These are phyloP conservation scores for Phytophthora citricola DNA, from an alignment of 352 stramenopile genomes.

Conservation along the genomic window DNA sequence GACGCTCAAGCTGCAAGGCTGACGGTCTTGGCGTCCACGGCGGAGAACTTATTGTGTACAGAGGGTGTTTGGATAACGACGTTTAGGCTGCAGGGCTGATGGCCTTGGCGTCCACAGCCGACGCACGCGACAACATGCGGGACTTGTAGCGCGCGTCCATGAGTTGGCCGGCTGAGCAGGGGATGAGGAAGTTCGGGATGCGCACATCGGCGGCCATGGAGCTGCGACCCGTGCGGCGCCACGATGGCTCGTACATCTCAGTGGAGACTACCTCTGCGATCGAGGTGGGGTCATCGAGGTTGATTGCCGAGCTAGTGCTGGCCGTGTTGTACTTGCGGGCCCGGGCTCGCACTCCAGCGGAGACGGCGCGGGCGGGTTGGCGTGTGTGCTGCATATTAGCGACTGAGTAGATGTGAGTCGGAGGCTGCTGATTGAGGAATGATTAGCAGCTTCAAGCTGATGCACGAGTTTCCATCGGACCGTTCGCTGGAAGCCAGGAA, in stretches of 20 bases:
- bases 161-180: slow-evolving; percentile 54
- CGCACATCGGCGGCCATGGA: slow-evolving; percentile 49
- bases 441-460: slow-evolving; percentile 11
- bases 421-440: slow-evolving; percentile 24
- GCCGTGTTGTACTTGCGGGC: slow-evolving; percentile 21
- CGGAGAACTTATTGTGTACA: slow-evolving; percentile 16
- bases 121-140: slow-evolving; percentile 21
- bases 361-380: slow-evolving; percentile 26
- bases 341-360: slow-evolving; percentile 15
- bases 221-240: slow-evolving; percentile 26
- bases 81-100: slow-evolving; percentile 29
- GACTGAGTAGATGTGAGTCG: slow-evolving; percentile 10
- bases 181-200: slow-evolving; percentile 69
- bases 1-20: too few relatives aligned
- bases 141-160: slow-evolving; percentile 64
- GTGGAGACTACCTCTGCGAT: neutral
- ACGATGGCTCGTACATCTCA: slow-evolving; percentile 30
- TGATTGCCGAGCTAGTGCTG: slow-evolving; percentile 4
- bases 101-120: neutral
- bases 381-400: slow-evolving; percentile 24
- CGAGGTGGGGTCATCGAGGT: slow-evolving; percentile 3
- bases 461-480: slow-evolving; percentile 13
- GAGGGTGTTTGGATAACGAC: neutral
- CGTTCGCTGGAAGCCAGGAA: slow-evolving; percentile 33
- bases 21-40: too few relatives aligned